Base-by-base conservation (phyloP, 352 stramenopile genomes). In the Phytophthora sojae region DNA sequence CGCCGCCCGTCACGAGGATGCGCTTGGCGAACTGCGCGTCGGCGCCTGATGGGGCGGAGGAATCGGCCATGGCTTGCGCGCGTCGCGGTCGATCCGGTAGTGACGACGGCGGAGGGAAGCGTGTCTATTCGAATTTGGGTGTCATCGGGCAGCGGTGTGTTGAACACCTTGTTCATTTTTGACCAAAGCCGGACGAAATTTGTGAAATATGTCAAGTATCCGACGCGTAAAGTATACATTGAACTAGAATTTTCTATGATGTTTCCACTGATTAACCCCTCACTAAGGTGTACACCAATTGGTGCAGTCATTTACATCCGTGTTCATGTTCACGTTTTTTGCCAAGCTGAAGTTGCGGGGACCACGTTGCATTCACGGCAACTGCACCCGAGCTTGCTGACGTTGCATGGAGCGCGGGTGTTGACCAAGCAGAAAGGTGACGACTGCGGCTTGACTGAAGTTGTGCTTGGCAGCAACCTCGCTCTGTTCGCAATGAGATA, bases 1-100 rank as follows among this genome's bases (percentile, higher is more conserved):
- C 98, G 70, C 97, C 97, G 64, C 97, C 98, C 5, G 98, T 99
- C 17, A 99, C 81, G 51, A 99, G 86, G 67, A 99, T 98, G 78
- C 98, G 98, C 78, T 97, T 93, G 17, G 72, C 75, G 62, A 76
- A 90, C 9, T 50, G 26, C 15, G 2, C 7, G 45, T 19, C 14
- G 21, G 6, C 1, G 21, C 2, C 2, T 14, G 37, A 12, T 17
- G 37, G 37, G 37, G 37, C 37, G 37, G 37, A 44, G 37, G 37
- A 19, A 8, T 51, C 37, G 8, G 42, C 44, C 64, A 65, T 73
- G 51, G 42, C 29, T 58, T 68, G 51, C 30, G 51, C 2, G 21
- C 42, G 45, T 23, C 17, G 25, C 14, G 25, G 60, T 12, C 21
- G 19, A 17, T 61, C 5, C 7, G 26, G 37, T 21, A 51, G 32